Conservation (phyloP, 2,329 filamentous ascomycete genomes). For the Ophiostoma angusticollis region DNA sequence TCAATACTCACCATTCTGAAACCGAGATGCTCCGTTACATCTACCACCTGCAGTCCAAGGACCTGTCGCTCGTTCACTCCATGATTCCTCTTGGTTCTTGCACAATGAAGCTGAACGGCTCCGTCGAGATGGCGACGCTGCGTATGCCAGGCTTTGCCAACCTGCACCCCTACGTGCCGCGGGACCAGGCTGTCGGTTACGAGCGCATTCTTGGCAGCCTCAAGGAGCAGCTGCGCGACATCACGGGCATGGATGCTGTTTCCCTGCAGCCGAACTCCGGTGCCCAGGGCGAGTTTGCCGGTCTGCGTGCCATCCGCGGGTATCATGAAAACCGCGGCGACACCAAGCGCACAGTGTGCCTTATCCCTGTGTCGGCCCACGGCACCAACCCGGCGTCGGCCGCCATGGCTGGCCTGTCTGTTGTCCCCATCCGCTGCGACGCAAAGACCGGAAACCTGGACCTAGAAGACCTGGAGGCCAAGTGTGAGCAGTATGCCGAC, state of each 20-base stretch:
- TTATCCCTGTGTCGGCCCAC: slow-evolving; percentile 91
- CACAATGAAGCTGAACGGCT: slow-evolving; percentile 96
- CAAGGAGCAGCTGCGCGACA: slow-evolving; percentile 61
- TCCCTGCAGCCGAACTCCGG: slow-evolving; percentile 93
- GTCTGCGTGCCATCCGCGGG: slow-evolving; percentile 75
- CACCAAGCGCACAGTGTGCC: slow-evolving; percentile 73
- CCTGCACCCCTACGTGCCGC: slow-evolving; percentile 68
- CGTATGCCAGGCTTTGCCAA: slow-evolving; percentile 63
- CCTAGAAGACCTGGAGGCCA: slow-evolving; percentile 69
- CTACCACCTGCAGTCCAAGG: slow-evolving; percentile 83
- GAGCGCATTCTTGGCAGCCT: slow-evolving; percentile 56
- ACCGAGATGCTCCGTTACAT: slow-evolving; percentile 92
- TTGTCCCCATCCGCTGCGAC: slow-evolving; percentile 86
- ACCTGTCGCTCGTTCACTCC: slow-evolving; percentile 84
- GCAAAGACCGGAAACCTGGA: slow-evolving; percentile 79
- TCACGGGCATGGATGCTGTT: slow-evolving; percentile 82
- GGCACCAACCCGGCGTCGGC: slow-evolving; percentile 93
- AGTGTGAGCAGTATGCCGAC: slow-evolving; percentile 77
- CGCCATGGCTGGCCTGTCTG: slow-evolving; percentile 90
- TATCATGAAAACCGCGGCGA: slow-evolving; percentile 58
- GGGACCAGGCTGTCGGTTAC: slow-evolving; percentile 54
- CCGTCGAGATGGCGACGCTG: slow-evolving; percentile 82
- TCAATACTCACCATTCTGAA: slow-evolving; percentile 91
- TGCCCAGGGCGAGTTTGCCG: slow-evolving; percentile 89
- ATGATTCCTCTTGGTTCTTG: slow-evolving; percentile 97